phyloP scores from a whole-genome alignment of 306 rosid species.

The Astragalus membranaceus region DNA sequence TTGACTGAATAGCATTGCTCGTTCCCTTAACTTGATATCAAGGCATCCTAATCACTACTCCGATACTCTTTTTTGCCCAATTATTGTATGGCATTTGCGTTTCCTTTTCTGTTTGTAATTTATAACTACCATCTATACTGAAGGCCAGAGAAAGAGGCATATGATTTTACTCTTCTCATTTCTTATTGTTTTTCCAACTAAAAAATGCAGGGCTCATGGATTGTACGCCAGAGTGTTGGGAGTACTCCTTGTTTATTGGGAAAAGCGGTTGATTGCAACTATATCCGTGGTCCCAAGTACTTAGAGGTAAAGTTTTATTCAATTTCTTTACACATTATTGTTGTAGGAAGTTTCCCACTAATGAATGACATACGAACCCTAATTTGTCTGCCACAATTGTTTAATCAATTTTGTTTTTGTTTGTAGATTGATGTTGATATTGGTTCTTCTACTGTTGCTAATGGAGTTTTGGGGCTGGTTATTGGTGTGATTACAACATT shows the following conservation, averaged over 20 bases:
- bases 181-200: slow-evolving; percentile 11
- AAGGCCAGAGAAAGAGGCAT: slow-evolving; percentile 1
- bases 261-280: slow-evolving; percentile 97
- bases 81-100: not conserved
- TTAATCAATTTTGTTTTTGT: slow-evolving; percentile 13
- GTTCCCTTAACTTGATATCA: too few species aligned
- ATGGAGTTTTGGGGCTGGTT: slow-evolving; percentile 97
- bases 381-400: slow-evolving; percentile 19
- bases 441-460: slow-evolving; percentile 98
- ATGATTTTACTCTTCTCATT: not conserved
- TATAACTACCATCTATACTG: not conserved
- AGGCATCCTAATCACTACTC: too few species aligned
- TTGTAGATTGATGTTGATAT: slow-evolving; percentile 96
- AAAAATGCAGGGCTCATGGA: slow-evolving; percentile 94
- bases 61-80: too few species aligned
- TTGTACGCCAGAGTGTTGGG: slow-evolving; percentile 99
- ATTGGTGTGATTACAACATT: slow-evolving; percentile 90
- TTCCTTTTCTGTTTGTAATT: slow-evolving; percentile 2
- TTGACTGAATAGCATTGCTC: too few species aligned
- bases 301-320: slow-evolving; percentile 58
- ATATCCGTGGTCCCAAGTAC: slow-evolving; percentile 83
- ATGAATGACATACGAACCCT: slow-evolving; percentile 1
- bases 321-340: slow-evolving; percentile 2
- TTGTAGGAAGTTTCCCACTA: not conserved
- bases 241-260: slow-evolving; percentile 96